Evolutionary conservation across 345 rosid species (phyloP).

Genomic region (Boechera retrofracta): DNA sequence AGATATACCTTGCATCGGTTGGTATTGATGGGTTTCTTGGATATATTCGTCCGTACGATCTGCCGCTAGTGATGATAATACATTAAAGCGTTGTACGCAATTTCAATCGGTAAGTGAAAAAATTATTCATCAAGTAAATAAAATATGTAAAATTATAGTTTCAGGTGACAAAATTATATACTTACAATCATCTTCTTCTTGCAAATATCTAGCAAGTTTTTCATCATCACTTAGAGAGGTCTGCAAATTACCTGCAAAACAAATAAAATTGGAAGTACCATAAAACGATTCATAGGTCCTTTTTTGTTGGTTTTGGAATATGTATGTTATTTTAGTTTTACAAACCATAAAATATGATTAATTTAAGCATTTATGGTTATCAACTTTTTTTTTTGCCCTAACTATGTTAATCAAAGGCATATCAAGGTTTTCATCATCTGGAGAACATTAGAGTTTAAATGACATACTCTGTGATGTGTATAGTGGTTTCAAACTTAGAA

Average conservation of each 20-base stretch:
- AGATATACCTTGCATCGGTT: conserved; percentile 19
- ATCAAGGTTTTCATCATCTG: not conserved
- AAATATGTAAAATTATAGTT: not conserved
- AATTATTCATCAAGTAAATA: not conserved
- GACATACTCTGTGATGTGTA: not conserved
- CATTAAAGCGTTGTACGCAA: not conserved
- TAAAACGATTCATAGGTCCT: not conserved
- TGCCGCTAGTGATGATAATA: not conserved
- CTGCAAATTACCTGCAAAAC: conserved; percentile 30
- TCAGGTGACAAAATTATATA: not conserved
- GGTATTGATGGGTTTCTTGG: conserved; percentile 15
- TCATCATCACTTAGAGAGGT: conserved; percentile 36
- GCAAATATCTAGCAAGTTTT: conserved; percentile 27
- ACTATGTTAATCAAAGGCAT: not conserved
- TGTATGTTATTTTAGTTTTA: not conserved
- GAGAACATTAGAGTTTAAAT: not conserved
- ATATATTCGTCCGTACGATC: not conserved
- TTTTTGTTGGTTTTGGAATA: not conserved
- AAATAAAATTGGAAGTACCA: not conserved
- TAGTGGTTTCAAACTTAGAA: conserved; percentile 2
- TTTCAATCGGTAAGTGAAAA: not conserved
- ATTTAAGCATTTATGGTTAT: not conserved
- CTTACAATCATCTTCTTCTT: conserved; percentile 28
- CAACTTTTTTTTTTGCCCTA: not conserved
- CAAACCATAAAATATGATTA: not conserved